Evolutionary conservation across 2,329 filamentous ascomycete species (phyloP), one percentile per base, ranked within the genome.

Genomic region (Orbilia quercus): DNA sequence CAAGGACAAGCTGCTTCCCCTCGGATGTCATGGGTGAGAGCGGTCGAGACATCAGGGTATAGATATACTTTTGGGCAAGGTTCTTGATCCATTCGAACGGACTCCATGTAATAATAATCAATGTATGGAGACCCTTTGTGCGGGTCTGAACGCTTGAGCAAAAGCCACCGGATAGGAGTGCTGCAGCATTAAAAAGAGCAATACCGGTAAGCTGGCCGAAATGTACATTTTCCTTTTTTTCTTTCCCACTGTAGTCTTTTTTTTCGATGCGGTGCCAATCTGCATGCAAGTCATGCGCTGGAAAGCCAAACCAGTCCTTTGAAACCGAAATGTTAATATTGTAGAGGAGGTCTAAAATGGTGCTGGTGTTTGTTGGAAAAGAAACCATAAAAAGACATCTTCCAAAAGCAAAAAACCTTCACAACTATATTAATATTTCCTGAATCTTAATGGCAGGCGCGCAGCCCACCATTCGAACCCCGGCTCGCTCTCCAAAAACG

Each of bases 41-140:
- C 60, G 36, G 44, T 28, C 51, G 64, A 69, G 64, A 69, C 47
- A 62, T 69, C 55, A 62, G 67, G 67, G 67, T 58, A 59, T 65
- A 58, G 59, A 72, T 72, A 72, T 72, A 72, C 67, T 65, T 72
- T 71, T 54, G 28, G 54, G 67, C 59, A 72, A 72, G 59, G 59
- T 65, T 72, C 59, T 47, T 60, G 53, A 58, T 23, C 44, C 36
- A 57, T 36, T 65, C 18, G 50, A 31, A 34, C 18, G 18, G 18
- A 51, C 50, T 48, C 60, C 50, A 53, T 65, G 57, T 42, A 53
- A n/a, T n/a, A n/a, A n/a, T n/a, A n/a, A n/a, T n/a, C n/a, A n/a
- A n/a, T n/a, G n/a, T n/a, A n/a, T n/a, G n/a, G n/a, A 25, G 54
- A 36, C 64, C 31, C 47, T 40, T 51, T 42, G 42, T 57, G 36